A percentile compares a stretch with the other conserved stretches of the same genome.
Evolutionary conservation across 2,329 filamentous ascomycete species (phyloP).

Genomic region (Dactylellina cionopaga): DNA sequence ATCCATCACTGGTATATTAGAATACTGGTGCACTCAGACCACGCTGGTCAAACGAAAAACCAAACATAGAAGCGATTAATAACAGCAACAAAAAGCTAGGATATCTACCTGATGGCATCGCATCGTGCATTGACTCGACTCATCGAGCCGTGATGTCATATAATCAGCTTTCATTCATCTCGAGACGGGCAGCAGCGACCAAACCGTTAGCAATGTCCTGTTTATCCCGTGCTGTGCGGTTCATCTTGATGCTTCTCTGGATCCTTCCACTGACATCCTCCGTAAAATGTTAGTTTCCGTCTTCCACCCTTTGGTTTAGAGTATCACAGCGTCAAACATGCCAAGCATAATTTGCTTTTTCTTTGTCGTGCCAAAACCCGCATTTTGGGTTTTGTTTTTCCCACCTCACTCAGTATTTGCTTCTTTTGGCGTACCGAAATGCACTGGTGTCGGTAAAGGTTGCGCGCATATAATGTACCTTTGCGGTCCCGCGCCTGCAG

Average conservation of each 20-base stretch:
- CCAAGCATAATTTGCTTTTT: conserved; percentile 50
- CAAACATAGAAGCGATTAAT: too few relatives aligned
- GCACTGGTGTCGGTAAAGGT: conserved; percentile 36
- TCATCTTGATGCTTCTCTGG: too few relatives aligned
- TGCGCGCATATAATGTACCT: conserved; percentile 23
- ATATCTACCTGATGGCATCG: conserved; percentile 19
- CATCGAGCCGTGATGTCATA: conserved; percentile 17
- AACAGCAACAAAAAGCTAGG: too few relatives aligned
- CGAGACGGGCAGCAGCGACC: background rate
- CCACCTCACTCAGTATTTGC: conserved; percentile 25
- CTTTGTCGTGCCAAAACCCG: conserved; percentile 25
- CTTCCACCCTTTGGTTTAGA: conserved; percentile 45
- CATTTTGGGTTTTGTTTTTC: conserved; percentile 50
- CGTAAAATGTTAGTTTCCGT: conserved; percentile 21
- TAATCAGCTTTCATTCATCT: background rate
- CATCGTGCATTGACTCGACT: background rate
- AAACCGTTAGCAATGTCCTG: too few relatives aligned
- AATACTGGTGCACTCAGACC: too few relatives aligned
- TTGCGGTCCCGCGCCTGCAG: background rate
- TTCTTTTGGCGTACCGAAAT: conserved; percentile 48
- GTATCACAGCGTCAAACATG: conserved; percentile 49
- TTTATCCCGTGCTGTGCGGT: too few relatives aligned
- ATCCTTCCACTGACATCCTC: conserved; percentile 23
- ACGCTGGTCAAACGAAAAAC: too few relatives aligned
- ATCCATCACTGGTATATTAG: too few relatives aligned